A percentile compares a stretch with the other conserved stretches of the same genome.
Conservation (phyloP, 495 filamentous ascomycete species). For the Evansstolkia leycettana region DNA sequence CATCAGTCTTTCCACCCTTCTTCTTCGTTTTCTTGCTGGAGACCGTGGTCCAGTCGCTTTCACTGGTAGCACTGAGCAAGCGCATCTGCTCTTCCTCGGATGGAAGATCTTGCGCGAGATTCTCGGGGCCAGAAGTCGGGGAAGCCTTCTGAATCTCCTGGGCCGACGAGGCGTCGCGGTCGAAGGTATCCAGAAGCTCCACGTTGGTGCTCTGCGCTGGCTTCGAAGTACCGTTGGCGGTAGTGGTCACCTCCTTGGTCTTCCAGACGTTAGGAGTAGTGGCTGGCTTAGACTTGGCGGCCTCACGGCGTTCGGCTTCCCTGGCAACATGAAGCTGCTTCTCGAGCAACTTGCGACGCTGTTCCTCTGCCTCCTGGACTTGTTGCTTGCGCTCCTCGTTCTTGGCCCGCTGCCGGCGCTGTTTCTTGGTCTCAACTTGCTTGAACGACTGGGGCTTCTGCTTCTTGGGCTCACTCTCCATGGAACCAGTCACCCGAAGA, state of each 20-base stretch:
- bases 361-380: conserved; percentile 61
- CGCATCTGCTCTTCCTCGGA: conserved; percentile 82
- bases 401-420: conserved; percentile 76
- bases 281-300: conserved; percentile 56
- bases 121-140: conserved; percentile 11
- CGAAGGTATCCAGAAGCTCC: conserved; percentile 67
- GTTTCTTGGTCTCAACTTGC: conserved; percentile 72
- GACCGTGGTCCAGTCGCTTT: conserved; percentile 66
- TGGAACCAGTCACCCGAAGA: conserved; percentile 56
- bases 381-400: conserved; percentile 57
- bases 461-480: conserved; percentile 50
- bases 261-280: conserved; percentile 53
- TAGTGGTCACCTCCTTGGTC: conserved; percentile 23
- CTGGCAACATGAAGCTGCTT: conserved; percentile 70
- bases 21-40: conserved; percentile 54
- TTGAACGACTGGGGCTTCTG: conserved; percentile 45
- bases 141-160: conserved; percentile 19
- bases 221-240: conserved; percentile 13
- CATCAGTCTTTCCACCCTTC: conserved; percentile 29
- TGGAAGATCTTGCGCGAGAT: conserved; percentile 48
- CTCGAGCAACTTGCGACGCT: conserved; percentile 59
- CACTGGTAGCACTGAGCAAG: conserved; percentile 44
- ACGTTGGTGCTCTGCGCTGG: conserved; percentile 21
- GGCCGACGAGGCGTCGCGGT: conserved; percentile 29
- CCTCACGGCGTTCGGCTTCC: conserved; percentile 59